Conservation (phyloP, 768 basidiomycete species). For the Tylopilus balloui region DNA sequence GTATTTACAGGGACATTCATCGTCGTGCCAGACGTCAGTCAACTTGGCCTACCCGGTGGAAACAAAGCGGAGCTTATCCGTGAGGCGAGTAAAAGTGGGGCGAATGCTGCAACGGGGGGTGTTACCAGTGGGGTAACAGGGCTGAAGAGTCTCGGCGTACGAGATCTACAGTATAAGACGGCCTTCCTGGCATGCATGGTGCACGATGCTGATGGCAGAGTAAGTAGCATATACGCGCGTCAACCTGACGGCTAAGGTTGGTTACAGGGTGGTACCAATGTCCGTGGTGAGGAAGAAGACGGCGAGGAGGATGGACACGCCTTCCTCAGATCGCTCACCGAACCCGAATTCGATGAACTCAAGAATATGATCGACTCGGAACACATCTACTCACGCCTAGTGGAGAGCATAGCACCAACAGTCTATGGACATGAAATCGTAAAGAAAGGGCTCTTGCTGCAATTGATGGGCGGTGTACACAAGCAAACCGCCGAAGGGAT, state of each 20-base stretch:
- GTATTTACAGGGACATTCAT: constrained; percentile 98
- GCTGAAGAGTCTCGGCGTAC: constrained; percentile 87
- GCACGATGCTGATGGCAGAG: constrained; percentile 82
- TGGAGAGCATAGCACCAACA: constrained; percentile 93
- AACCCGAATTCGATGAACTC: constrained; percentile 93
- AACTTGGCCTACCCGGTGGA: constrained; percentile 91
- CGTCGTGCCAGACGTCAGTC: constrained; percentile 96
- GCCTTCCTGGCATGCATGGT: constrained; percentile 99
- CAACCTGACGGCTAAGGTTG: neutral
- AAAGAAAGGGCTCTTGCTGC: constrained; percentile 93
- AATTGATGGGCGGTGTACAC: constrained; percentile 98
- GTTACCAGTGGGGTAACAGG: constrained; percentile 87
- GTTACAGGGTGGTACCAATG: constrained; percentile 72
- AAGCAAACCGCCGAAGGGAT: constrained; percentile 96
- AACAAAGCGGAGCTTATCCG: constrained; percentile 87
- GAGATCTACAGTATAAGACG: constrained; percentile 97
- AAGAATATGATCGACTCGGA: constrained; percentile 91
- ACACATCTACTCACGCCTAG: constrained; percentile 91
- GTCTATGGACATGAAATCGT: constrained; percentile 99
- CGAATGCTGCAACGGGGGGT: constrained; percentile 54
- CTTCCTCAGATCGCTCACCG: constrained; percentile 85
- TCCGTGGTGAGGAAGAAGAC: constrained; percentile 83
- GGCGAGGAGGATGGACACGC: constrained; percentile 75
- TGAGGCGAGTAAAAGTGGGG: constrained; percentile 67
- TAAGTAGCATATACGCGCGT: constrained; percentile 38